These are phyloP conservation scores for Phaffomyces antillensis DNA, from an alignment of 805 yeast species.

Conservation along the genomic window DNA sequence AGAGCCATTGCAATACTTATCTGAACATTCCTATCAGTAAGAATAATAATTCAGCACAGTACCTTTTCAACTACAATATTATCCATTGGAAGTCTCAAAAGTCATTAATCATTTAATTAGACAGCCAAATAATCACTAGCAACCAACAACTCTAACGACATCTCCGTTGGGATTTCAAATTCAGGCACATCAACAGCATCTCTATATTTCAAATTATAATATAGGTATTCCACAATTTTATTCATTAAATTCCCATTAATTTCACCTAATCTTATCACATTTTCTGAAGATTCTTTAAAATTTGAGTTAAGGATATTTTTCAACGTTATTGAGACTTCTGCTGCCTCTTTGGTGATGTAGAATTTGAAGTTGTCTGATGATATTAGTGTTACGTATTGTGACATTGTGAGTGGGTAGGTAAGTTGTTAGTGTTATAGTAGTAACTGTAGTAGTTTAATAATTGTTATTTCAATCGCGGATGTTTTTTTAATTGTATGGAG, in stretches of 20 bases:
- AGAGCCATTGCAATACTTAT: no score
- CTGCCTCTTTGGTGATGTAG: constrained; percentile 63
- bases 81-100: no score
- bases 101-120: constrained; percentile 11
- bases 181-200: constrained; percentile 65
- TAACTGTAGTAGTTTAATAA: no score
- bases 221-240: constrained; percentile 78
- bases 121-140: constrained; percentile 89
- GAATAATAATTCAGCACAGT: no score
- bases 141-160: constrained; percentile 84
- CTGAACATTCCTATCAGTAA: no score
- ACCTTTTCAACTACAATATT: no score
- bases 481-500: no score
- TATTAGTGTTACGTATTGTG: constrained; percentile 53
- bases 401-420: background rate
- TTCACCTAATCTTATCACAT: constrained; percentile 47
- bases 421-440: background rate
- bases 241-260: constrained; percentile 67
- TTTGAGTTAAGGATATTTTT: constrained; percentile 48
- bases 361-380: constrained; percentile 67
- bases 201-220: constrained; percentile 64
- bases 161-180: constrained; percentile 86
- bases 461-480: no score
- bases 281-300: constrained; percentile 55
- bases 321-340: constrained; percentile 61